These are phyloP conservation scores for Amanita pallidorosea DNA, from an alignment of 768 basidiomycete genomes.

Conservation along the genomic window DNA sequence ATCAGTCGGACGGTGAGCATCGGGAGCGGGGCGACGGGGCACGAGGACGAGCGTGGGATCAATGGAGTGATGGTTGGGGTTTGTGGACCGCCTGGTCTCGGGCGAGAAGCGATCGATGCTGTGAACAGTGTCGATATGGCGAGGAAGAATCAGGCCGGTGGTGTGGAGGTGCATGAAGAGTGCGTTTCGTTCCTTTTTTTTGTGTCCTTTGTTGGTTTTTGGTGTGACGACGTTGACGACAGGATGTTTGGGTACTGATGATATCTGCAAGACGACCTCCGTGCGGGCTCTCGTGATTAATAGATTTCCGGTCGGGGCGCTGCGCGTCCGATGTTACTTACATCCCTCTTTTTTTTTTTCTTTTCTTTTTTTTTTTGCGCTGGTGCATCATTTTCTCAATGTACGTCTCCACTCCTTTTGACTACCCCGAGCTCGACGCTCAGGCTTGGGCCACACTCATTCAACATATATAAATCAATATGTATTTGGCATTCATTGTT, in stretches of 20 bases:
- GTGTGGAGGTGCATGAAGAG: constrained; percentile 30
- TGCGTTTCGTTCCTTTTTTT: constrained; percentile 5
- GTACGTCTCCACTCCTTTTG: too few species aligned
- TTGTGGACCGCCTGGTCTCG: background rate
- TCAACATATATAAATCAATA: too few species aligned
- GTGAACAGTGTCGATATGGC: constrained; percentile 21
- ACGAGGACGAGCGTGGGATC: constrained; percentile 3
- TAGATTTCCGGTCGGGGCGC: background rate
- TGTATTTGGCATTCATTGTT: background rate
- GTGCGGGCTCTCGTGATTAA: background rate
- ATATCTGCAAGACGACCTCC: too few species aligned
- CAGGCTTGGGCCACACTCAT: too few species aligned
- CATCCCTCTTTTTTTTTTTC: too few species aligned
- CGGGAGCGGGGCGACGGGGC: background rate
- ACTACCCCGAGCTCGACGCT: too few species aligned
- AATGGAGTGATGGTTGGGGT: constrained; percentile 5
- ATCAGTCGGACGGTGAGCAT: constrained; percentile 1
- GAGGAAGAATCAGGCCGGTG: constrained; percentile 26
- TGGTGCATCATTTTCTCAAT: too few species aligned
- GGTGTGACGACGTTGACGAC: background rate
- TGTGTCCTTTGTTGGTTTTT: background rate
- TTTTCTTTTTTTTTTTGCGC: too few species aligned
- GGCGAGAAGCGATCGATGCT: constrained; percentile 1
- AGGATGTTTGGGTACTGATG: constrained; percentile 6
- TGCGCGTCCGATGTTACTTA: background rate